A percentile compares a stretch with the other conserved stretches of the same genome.
phyloP scores from a whole-genome alignment of 768 basidiomycete species.

The Floccularia luteovirens region DNA sequence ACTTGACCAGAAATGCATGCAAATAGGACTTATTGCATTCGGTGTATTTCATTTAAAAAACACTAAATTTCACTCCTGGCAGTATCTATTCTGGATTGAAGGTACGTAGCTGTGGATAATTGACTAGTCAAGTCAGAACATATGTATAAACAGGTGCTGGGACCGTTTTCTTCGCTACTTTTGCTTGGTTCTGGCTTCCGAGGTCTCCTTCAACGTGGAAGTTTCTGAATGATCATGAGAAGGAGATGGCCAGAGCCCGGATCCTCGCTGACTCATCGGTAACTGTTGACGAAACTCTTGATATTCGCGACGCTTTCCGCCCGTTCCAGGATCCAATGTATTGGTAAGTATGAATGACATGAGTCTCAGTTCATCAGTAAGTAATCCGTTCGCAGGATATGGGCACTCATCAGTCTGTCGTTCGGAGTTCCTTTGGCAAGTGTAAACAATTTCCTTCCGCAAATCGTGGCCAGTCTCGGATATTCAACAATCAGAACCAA shows the following conservation, averaged over 20 bases:
- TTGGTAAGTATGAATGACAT: slow-evolving; percentile 17
- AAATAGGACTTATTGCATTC: slow-evolving; percentile 36
- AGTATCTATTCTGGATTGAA: slow-evolving; percentile 47
- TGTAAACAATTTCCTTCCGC: slow-evolving; percentile 48
- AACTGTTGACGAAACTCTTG: slow-evolving; percentile 28
- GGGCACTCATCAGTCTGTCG: slow-evolving; percentile 37
- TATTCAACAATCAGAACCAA: slow-evolving; percentile 45
- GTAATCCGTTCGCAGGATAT: slow-evolving; percentile 19
- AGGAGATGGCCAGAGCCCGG: slow-evolving; percentile 30
- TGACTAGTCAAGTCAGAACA: background rate
- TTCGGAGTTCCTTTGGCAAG: slow-evolving; percentile 41
- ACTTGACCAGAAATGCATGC: background rate
- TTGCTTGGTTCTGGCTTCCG: slow-evolving; percentile 41
- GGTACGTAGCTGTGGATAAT: slow-evolving; percentile 15
- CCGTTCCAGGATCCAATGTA: slow-evolving; percentile 37
- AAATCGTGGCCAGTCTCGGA: slow-evolving; percentile 36
- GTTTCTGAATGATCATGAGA: slow-evolving; percentile 27
- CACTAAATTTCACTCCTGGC: slow-evolving; percentile 37
- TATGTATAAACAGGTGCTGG: slow-evolving; percentile 24
- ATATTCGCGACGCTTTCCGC: slow-evolving; percentile 34
- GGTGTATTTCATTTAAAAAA: slow-evolving; percentile 42
- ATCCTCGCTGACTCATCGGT: slow-evolving; percentile 41
- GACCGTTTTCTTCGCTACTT: slow-evolving; percentile 32
- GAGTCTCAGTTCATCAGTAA: background rate
- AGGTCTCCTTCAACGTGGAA: slow-evolving; percentile 33